Conservation (phyloP, 345 rosid species). For the Citrus reticulata region DNA sequence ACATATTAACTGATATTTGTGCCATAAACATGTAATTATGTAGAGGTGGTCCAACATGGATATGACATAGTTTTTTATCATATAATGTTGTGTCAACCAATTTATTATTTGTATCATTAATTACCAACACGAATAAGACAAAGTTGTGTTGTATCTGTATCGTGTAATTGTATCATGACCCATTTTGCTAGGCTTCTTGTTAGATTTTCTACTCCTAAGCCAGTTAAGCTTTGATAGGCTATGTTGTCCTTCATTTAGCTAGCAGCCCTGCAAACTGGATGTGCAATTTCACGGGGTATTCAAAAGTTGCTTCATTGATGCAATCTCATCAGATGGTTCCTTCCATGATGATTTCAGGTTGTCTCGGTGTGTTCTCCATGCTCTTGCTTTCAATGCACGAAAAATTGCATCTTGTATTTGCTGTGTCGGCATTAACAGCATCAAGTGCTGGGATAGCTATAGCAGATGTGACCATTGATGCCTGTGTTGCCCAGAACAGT, state of each 20-base stretch:
- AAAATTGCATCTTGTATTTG: conserved; percentile 65
- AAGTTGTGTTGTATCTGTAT: background rate
- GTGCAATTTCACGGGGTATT: background rate
- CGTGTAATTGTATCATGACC: background rate
- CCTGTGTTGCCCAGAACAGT: conserved; percentile 89
- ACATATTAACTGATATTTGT: too few species aligned
- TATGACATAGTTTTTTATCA: too few species aligned
- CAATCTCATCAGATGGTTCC: background rate
- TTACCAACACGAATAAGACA: too few species aligned
- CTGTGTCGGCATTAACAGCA: conserved; percentile 60
- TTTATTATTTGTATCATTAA: too few species aligned
- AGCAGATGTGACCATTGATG: conserved; percentile 94
- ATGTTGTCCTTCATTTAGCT: background rate
- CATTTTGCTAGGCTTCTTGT: background rate
- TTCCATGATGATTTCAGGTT: conserved; percentile 43
- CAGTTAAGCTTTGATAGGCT: background rate
- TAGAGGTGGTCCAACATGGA: too few species aligned
- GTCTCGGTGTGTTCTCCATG: conserved; percentile 67
- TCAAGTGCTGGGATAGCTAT: conserved; percentile 80
- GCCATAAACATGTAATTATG: too few species aligned
- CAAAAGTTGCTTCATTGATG: background rate
- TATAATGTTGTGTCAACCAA: too few species aligned
- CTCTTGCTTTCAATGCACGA: conserved; percentile 59
- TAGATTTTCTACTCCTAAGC: background rate
- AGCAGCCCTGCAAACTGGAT: background rate